Base-by-base conservation (phyloP, 2,329 filamentous ascomycete genomes). In the Cytospora schulzeri region DNA sequence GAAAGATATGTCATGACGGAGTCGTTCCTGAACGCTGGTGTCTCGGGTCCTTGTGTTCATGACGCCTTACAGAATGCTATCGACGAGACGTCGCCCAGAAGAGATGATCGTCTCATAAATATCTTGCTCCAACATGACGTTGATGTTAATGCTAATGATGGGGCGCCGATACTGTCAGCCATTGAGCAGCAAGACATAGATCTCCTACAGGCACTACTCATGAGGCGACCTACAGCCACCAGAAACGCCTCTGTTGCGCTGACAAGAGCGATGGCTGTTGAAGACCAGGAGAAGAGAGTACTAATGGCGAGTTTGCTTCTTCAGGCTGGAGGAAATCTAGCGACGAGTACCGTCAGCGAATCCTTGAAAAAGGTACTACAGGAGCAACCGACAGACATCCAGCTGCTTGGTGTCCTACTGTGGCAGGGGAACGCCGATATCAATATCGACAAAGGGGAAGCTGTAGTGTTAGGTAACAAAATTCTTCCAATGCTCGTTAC, bases 71-170 rank as follows among this genome's bases (percentile, higher is more conserved):
- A 85, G 64, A 78, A 81, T 28, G 81, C 81, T n/a, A 80, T 87
- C 51, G 77, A 79, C 17, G 80, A 85, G 51, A 76, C 79, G 15
- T 76, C 77, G 1, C 77, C 79, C 0, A 75, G 77, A 50, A 76
- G 83, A 45, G 85, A 87, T 48, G 78, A 81, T 51, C 76, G 77
- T 1, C 73, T 88, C 14, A 83, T 88, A 61, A 76, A 78, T 8
- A 75, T 87, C 5, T 73, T 87, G 4, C 74, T 88, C 6, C 76
- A 78, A 2, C 76, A 84, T 65, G 80, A 82, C 17, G 82, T 82
- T 4, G 83, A 86, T 56, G 78, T 85, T 45, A 85, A 85, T 67
- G 83, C 81, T 61, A 81, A 82, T 51, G 79, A 81, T 29, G 83
- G 83, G 0, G 75, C 79, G n/a, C 79, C 78, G 2, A 75, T 87